Evolutionary conservation across 164 flowering plant genomes (phyloP).

Genomic region (Stephania cephalantha): DNA sequence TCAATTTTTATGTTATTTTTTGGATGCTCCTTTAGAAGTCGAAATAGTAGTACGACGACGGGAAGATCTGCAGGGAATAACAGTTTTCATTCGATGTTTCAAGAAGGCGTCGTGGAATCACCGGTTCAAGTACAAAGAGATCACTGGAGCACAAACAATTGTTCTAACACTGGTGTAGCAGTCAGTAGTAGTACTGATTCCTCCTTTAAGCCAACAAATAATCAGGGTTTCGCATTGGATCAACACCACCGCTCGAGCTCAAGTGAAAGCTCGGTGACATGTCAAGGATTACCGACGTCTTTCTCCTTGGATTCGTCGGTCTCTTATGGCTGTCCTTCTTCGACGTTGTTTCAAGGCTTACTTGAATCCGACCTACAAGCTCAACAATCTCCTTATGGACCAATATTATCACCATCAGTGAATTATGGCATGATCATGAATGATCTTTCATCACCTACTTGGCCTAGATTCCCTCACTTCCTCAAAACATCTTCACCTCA

Average conservation of each 20-base stretch:
- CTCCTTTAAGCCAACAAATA: constrained; percentile 25
- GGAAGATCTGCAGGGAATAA: constrained; percentile 28
- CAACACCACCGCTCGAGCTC: constrained; percentile 27
- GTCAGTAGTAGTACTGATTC: too few species aligned
- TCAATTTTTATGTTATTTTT: too few species aligned
- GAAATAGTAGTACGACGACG: constrained; percentile 16
- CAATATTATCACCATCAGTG: constrained; percentile 20
- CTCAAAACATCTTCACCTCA: constrained; percentile 38
- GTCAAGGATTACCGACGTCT: constrained; percentile 21
- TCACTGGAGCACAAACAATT: too few species aligned
- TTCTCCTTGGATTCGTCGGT: constrained; percentile 27
- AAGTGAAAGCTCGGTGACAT: constrained; percentile 12
- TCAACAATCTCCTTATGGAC: constrained; percentile 18
- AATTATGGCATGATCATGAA: constrained; percentile 27
- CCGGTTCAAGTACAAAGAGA: too few species aligned
- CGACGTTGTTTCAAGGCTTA: constrained; percentile 39
- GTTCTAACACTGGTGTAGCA: too few species aligned
- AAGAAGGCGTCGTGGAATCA: constrained; percentile 22
- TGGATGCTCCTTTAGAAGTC: constrained; percentile 8
- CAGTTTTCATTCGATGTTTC: constrained; percentile 30
- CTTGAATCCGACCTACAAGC: constrained; percentile 28
- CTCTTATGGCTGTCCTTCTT: constrained; percentile 33
- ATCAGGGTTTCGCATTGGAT: constrained; percentile 28
- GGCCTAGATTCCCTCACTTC: constrained; percentile 53
- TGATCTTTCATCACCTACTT: constrained; percentile 25